Conservation (phyloP, 371 early-diverging fungal species). For the Apophysomyces elegans region DNA sequence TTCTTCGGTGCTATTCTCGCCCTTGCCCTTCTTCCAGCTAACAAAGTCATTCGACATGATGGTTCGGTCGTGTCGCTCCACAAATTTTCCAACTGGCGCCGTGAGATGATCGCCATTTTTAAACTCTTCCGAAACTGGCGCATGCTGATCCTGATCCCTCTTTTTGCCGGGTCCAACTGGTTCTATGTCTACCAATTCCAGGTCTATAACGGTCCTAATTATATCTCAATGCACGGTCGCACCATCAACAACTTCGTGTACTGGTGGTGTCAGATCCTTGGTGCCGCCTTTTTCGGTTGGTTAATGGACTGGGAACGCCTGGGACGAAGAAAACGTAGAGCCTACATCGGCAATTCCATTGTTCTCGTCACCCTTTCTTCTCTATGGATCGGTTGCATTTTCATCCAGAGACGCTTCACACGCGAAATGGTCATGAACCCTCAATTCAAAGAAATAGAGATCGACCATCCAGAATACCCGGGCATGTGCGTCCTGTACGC, state of each 20-base stretch:
- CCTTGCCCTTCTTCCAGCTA: slow-evolving; percentile 61
- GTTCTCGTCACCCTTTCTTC: slow-evolving; percentile 49
- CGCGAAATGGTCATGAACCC: slow-evolving; percentile 25
- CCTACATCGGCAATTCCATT: slow-evolving; percentile 55
- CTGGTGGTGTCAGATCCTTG: slow-evolving; percentile 76
- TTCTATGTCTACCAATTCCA: slow-evolving; percentile 74
- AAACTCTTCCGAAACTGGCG: slow-evolving; percentile 66
- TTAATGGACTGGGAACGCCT: slow-evolving; percentile 56
- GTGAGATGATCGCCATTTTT: slow-evolving; percentile 58
- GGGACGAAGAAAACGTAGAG: slow-evolving; percentile 55
- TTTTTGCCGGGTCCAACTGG: slow-evolving; percentile 78
- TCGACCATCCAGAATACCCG: slow-evolving; percentile 41
- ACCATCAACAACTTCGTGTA: slow-evolving; percentile 71
- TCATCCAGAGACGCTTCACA: slow-evolving; percentile 58
- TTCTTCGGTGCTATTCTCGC: slow-evolving; percentile 60
- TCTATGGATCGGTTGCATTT: slow-evolving; percentile 29
- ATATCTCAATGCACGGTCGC: slow-evolving; percentile 65
- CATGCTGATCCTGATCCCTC: slow-evolving; percentile 67
- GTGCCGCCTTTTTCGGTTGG: slow-evolving; percentile 58
- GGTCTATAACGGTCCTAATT: slow-evolving; percentile 46
- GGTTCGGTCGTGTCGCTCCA: slow-evolving; percentile 65
- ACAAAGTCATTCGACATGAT: slow-evolving; percentile 66
- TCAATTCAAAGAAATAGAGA: slow-evolving; percentile 24
- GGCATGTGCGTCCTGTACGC: slow-evolving; percentile 65
- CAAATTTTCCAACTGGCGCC: slow-evolving; percentile 58